phyloP scores from a whole-genome alignment of 2,329 filamentous ascomycete species.

The Helminthosporium solani region DNA sequence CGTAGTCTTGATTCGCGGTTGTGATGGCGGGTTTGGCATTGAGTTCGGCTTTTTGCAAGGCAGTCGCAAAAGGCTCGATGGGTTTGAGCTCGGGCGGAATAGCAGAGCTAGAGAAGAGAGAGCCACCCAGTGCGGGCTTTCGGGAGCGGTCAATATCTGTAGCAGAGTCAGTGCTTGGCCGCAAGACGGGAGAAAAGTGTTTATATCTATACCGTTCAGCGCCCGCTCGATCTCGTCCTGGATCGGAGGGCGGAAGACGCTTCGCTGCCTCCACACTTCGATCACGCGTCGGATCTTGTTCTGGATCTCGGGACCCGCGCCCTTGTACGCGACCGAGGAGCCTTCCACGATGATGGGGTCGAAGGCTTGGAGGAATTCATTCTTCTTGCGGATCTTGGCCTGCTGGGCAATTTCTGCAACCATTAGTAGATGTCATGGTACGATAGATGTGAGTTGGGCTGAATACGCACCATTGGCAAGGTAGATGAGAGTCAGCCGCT shows the following conservation, averaged over 20 bases:
- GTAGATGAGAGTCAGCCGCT: slow-evolving; percentile 88
- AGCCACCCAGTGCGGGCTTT: slow-evolving; percentile 63
- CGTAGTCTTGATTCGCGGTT: slow-evolving; percentile 77
- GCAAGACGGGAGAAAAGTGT: not conserved
- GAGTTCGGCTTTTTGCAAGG: slow-evolving; percentile 70
- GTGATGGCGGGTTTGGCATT: slow-evolving; percentile 66
- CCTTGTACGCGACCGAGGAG: slow-evolving; percentile 86
- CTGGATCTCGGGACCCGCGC: slow-evolving; percentile 78
- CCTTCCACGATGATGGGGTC: slow-evolving; percentile 90
- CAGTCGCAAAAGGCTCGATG: slow-evolving; percentile 72
- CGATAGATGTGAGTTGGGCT: slow-evolving; percentile 13
- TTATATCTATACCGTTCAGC: slow-evolving; percentile 65
- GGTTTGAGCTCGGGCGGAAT: slow-evolving; percentile 76
- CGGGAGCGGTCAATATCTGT: slow-evolving; percentile 59
- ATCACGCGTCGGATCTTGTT: slow-evolving; percentile 83
- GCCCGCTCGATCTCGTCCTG: slow-evolving; percentile 78
- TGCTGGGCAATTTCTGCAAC: slow-evolving; percentile 86
- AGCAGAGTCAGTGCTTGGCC: slow-evolving; percentile 7
- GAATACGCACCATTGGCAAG: slow-evolving; percentile 78
- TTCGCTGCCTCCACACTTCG: slow-evolving; percentile 87
- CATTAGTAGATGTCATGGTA: slow-evolving; percentile 13
- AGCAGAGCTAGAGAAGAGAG: slow-evolving; percentile 65
- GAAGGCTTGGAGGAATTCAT: slow-evolving; percentile 90
- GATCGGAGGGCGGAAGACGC: slow-evolving; percentile 79
- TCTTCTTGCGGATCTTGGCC: slow-evolving; percentile 86